Evolutionary conservation across 768 basidiomycete genomes (phyloP), one percentile per base, ranked within the genome.

Genomic region (Hortiboletus flavorubellus): DNA sequence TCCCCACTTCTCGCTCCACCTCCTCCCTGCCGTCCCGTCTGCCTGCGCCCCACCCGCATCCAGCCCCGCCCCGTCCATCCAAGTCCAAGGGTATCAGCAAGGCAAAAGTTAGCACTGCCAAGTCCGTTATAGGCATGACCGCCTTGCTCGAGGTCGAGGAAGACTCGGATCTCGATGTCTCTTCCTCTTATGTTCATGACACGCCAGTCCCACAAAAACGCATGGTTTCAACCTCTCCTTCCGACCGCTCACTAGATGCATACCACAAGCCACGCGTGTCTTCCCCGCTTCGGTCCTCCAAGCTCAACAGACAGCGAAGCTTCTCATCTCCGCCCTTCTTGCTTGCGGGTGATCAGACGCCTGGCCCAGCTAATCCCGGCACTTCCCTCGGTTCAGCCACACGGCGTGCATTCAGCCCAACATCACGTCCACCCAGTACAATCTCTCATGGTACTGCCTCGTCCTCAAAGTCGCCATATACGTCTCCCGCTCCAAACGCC

Each of bases 101-200:
- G 50, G 57, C 63, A 37, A 70, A 74, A 48, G 67, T 68, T 21
- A 73, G 72, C 51, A 56, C 65, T 12, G 74, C 76, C 14, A 72
- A 76, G 56, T 75, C 79, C 53, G 78, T 80, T 72, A 69, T 76
- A 61, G 79, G 76, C 52, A 83, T 83, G 82, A 66, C 79, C 16
- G 76, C 78, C 11, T 62, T 83, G 2, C 68, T 82, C 15, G 81
- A 82, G 59, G 80, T 80, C 55, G 80, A 83, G 49, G 82, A 84
- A 55, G 72, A 78, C 53, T 29, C 50, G 23, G 73, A 74, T 46
- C 45, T 54, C 23, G 70, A 69, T 8, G 23, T 12, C 26, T 18
- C 56, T 21, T 37, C 38, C 18, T 49, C 65, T 16, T 26, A 30
- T 21, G 30, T 18, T 11, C 44, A 50, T 10, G 53, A 64, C 35